A percentile compares a stretch with the other conserved stretches of the same genome.
phyloP scores from a whole-genome alignment of 305 asterid species.

The Lippia alba region DNA sequence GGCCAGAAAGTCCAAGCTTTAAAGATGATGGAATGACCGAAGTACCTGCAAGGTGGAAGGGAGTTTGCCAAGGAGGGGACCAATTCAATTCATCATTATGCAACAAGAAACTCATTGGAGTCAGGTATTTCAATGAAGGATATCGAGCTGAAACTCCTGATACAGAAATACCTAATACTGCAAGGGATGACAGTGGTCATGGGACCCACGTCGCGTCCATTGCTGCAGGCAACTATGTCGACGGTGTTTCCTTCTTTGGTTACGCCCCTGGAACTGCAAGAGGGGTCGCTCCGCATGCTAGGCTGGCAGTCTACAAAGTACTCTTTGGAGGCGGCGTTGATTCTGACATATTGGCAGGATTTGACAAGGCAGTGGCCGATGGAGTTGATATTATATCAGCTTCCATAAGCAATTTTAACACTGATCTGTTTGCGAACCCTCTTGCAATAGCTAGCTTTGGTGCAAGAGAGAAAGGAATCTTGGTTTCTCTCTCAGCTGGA shows the following conservation, averaged over 20 bases:
- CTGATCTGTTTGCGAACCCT: slow-evolving; percentile 33
- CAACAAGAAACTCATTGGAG: slow-evolving; percentile 58
- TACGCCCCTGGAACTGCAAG: slow-evolving; percentile 48
- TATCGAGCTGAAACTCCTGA: slow-evolving; percentile 32
- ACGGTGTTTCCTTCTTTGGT: slow-evolving; percentile 42
- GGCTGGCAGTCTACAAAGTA: slow-evolving; percentile 42
- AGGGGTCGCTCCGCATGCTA: slow-evolving; percentile 50
- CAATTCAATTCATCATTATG: slow-evolving; percentile 51
- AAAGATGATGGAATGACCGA: slow-evolving; percentile 45
- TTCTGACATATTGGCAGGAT: slow-evolving; percentile 39
- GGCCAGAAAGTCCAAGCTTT: slow-evolving; percentile 61
- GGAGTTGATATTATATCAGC: slow-evolving; percentile 44
- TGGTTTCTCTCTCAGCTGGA: slow-evolving; percentile 39
- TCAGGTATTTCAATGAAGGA: slow-evolving; percentile 44
- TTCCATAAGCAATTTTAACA: slow-evolving; percentile 12
- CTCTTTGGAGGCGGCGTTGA: slow-evolving; percentile 7
- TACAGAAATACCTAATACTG: slow-evolving; percentile 8
- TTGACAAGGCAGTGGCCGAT: slow-evolving; percentile 50
- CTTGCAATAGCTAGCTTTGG: slow-evolving; percentile 46
- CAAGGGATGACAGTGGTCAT: slow-evolving; percentile 42
- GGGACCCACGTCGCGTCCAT: slow-evolving; percentile 50
- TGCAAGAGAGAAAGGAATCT: slow-evolving; percentile 38
- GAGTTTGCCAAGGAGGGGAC: slow-evolving; percentile 49
- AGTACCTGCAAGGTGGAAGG: slow-evolving; percentile 53
- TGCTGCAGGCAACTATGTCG: slow-evolving; percentile 47